Percentiles rank a stretch among this genome's conserved stretches.
Conservation (phyloP, 192 early-diverging fungal genomes). For the Podila epigama region DNA sequence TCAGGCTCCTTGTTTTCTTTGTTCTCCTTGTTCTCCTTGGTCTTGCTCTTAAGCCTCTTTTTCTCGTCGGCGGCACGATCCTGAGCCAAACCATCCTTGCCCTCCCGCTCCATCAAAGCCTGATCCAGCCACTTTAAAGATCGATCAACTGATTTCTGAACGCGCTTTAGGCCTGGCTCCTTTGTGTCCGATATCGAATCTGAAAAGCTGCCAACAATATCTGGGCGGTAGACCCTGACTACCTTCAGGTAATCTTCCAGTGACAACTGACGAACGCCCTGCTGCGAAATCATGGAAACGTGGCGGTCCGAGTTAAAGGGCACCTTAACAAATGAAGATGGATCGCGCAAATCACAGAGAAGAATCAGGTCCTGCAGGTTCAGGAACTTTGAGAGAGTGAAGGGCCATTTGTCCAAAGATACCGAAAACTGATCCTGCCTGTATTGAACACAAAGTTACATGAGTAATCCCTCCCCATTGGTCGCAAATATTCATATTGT, state of each 20-base stretch:
- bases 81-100: conserved; percentile 16
- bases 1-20: too few species aligned
- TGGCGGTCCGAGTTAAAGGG: conserved; percentile 59
- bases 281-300: conserved; percentile 55
- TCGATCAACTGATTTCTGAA: conserved; percentile 51
- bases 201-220: conserved; percentile 50
- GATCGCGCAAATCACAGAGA: conserved; percentile 58
- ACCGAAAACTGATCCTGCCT: conserved; percentile 32
- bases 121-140: conserved; percentile 56
- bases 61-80: conserved; percentile 25
- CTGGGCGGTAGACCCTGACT: conserved; percentile 55
- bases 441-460: neutral
- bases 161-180: conserved; percentile 47
- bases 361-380: conserved; percentile 54
- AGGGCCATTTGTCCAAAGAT: conserved; percentile 31
- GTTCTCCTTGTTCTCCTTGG: neutral
- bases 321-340: conserved; percentile 37
- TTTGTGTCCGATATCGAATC: conserved; percentile 52
- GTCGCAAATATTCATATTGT: neutral
- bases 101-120: conserved; percentile 28
- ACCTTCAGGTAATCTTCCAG: conserved; percentile 51
- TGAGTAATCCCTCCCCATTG: neutral
- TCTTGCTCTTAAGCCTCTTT: conserved; percentile 29
- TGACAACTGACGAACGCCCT: conserved; percentile 61
- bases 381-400: conserved; percentile 51